Percentiles rank a stretch among this genome's conserved stretches.
Evolutionary conservation across 2,329 filamentous ascomycete genomes (phyloP).

Genomic region (Mariannaea sp.): DNA sequence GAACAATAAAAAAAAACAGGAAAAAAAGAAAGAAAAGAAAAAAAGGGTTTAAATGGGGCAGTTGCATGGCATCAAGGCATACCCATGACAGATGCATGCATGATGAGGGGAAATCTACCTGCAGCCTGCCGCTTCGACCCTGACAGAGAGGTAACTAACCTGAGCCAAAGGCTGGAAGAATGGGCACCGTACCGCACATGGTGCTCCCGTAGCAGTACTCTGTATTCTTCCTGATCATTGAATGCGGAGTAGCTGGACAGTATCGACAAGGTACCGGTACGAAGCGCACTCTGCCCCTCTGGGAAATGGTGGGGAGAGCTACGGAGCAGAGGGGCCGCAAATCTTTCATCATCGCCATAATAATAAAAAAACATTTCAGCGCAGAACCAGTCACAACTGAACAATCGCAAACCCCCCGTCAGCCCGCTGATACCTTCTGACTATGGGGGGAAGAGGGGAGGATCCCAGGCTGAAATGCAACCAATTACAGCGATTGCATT

Average conservation of each 20-base stretch:
- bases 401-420: no score
- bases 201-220: not conserved
- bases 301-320: slow-evolving; percentile 2
- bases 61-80: slow-evolving; percentile 2
- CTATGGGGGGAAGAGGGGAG: no score
- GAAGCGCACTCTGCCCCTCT: not conserved
- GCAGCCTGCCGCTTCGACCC: slow-evolving; percentile 11
- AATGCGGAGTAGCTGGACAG: not conserved
- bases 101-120: not conserved
- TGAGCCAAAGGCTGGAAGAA: slow-evolving; percentile 1
- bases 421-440: no score
- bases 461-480: not conserved
- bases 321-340: slow-evolving; percentile 9
- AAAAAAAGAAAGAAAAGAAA: no score
- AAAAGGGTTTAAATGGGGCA: not conserved
- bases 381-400: not conserved
- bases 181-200: not conserved
- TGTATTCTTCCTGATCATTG: not conserved
- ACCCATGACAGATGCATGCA: slow-evolving; percentile 9
- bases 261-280: slow-evolving; percentile 1
- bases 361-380: not conserved
- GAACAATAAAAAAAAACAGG: no score
- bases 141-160: no score
- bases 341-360: slow-evolving; percentile 9
- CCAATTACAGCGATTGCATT: slow-evolving; percentile 14